Base-by-base conservation (phyloP, 176 grass and related monocot species). In the Bonia amplexicaulis region DNA sequence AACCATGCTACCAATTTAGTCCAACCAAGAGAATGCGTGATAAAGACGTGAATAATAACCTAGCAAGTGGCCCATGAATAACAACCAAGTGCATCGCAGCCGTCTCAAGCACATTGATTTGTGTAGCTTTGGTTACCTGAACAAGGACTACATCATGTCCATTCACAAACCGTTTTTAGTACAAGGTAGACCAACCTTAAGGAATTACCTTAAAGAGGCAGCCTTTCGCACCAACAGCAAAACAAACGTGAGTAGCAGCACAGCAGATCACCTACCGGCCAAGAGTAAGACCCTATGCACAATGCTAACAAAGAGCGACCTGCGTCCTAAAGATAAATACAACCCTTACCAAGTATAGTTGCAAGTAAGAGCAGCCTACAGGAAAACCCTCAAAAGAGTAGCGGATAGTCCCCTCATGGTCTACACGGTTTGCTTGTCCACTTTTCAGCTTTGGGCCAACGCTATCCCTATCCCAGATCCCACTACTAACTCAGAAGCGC, bases 391-490 rank as follows among this genome's bases (percentile, higher is more conserved):
- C 39, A 20, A 6, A 20, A 14, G 19, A 9, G 7, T 6, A 80
- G 25, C 40, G 0, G 22, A 57, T 19, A 52, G 40, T 25, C 17
- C 29, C 6, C 41, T 37, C 29, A 35, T 37, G 27, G 2, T 2
- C 31, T 20, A 9, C 23, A 72, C 39, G 29, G 79, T 83, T 16
- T 6, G 41, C 22, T 47, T 7, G 29, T 40, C 47, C 6, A 35
- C 37, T 52, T 55, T 62, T 27, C 45, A 64, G 55, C 44, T 69
- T 45, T 5, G 0, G 42, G 80, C 69, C 84, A 90, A 87, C 74
- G 60, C 40, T 75, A 80, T 74, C 51, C 54, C 69, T 59, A 75
- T 69, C 80, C 62, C 52, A 87, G 85, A 90, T 87, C 85, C 79
- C 80, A 40, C 60, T 45, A 23, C 41, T 12, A 87, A 3, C 59